Evolutionary conservation across 352 stramenopile species (phyloP).

Genomic region (Poterioochromonas sp.): DNA sequence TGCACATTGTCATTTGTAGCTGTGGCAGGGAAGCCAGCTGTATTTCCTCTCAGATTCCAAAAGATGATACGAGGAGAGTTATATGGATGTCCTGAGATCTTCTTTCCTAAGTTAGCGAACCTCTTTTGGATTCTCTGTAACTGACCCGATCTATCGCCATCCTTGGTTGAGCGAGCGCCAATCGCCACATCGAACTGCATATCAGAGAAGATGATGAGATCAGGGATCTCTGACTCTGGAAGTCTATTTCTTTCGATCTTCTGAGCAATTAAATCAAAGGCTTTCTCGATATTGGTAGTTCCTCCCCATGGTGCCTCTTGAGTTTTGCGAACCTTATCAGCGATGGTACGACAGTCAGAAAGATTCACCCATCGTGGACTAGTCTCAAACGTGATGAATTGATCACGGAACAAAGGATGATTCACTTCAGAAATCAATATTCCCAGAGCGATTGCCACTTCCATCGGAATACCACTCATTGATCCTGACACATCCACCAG

Average conservation of each 20-base stretch:
- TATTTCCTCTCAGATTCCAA: slow-evolving; percentile 55
- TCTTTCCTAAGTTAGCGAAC: slow-evolving; percentile 31
- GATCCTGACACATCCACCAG: slow-evolving; percentile 50
- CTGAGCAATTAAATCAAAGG: slow-evolving; percentile 54
- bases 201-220: slow-evolving; percentile 65
- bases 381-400: slow-evolving; percentile 49
- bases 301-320: slow-evolving; percentile 46
- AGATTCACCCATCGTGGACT: slow-evolving; percentile 43
- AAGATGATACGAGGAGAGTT: slow-evolving; percentile 56
- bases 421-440: slow-evolving; percentile 48
- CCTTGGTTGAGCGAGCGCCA: slow-evolving; percentile 35
- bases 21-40: slow-evolving; percentile 31
- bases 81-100: slow-evolving; percentile 41
- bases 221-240: slow-evolving; percentile 50
- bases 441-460: slow-evolving; percentile 50
- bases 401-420: slow-evolving; percentile 39
- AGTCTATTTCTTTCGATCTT: slow-evolving; percentile 48
- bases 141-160: slow-evolving; percentile 36
- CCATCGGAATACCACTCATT: slow-evolving; percentile 50
- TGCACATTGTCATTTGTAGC: slow-evolving; percentile 17
- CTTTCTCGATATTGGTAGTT: slow-evolving; percentile 57
- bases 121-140: slow-evolving; percentile 6
- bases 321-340: slow-evolving; percentile 44
- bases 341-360: not conserved
- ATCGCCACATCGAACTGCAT: slow-evolving; percentile 63